These are phyloP conservation scores for Aristolochia contorta DNA, from an alignment of 164 flowering plant species.

Conservation along the genomic window DNA sequence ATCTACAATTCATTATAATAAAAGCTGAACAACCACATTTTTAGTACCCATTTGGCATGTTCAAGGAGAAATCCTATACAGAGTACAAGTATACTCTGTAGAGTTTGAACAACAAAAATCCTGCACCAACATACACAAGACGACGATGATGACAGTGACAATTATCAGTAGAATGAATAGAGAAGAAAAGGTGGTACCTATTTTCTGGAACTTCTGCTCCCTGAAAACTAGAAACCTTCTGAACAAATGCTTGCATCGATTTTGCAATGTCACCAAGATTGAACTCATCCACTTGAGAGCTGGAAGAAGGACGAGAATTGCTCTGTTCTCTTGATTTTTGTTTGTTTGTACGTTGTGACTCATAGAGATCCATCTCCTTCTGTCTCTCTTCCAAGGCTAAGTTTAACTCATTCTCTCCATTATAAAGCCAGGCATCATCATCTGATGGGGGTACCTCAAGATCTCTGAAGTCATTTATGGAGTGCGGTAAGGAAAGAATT, in stretches of 20 bases:
- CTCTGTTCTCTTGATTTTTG: constrained; percentile 39
- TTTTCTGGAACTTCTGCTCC: constrained; percentile 81
- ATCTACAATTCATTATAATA: no score
- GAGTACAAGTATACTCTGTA: no score
- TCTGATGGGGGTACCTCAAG: constrained; percentile 73
- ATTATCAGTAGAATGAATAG: no score
- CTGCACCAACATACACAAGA: no score
- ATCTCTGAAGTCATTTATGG: constrained; percentile 51
- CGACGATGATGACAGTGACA: no score
- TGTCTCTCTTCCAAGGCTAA: constrained; percentile 69
- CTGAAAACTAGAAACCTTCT: constrained; percentile 65
- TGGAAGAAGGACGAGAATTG: constrained; percentile 26
- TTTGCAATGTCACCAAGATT: constrained; percentile 61
- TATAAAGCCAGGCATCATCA: constrained; percentile 88
- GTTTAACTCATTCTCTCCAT: constrained; percentile 82
- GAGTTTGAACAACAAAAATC: no score
- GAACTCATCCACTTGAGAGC: constrained; percentile 27
- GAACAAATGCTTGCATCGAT: constrained; percentile 68
- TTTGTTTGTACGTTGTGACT: constrained; percentile 36
- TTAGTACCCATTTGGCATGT: no score
- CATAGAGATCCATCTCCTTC: constrained; percentile 76
- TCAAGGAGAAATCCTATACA: no score
- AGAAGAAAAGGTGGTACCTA: constrained; percentile 27
- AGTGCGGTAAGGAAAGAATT: constrained; percentile 58
- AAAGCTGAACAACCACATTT: no score